Percentiles rank a stretch among this genome's conserved stretches.
These are phyloP conservation scores for Hypericum androsaemum DNA, from an alignment of 345 rosid species.

Conservation along the genomic window DNA sequence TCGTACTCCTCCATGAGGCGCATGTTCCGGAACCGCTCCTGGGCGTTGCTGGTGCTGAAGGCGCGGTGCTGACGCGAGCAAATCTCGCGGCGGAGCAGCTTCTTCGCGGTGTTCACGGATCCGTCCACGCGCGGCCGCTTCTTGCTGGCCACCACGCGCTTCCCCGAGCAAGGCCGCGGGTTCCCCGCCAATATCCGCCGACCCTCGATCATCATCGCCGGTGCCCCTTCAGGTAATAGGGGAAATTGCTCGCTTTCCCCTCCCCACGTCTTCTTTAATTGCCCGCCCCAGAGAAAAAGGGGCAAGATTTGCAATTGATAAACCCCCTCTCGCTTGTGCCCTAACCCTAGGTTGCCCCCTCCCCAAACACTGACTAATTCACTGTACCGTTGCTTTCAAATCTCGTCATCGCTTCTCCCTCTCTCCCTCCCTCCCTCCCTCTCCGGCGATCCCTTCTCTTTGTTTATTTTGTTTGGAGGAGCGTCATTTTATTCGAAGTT, in stretches of 20 bases:
- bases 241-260: not conserved
- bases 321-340: no score
- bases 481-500: no score
- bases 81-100: slow-evolving; percentile 71
- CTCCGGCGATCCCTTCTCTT: no score
- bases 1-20: slow-evolving; percentile 79
- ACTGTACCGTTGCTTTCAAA: no score
- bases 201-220: slow-evolving; percentile 54
- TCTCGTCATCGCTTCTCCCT: no score
- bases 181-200: slow-evolving; percentile 59
- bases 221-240: no score
- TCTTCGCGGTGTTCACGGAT: slow-evolving; percentile 65
- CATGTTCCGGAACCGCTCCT: slow-evolving; percentile 64
- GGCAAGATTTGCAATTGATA: no score
- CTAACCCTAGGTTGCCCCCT: no score
- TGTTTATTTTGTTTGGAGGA: no score
- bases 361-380: no score
- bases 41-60: slow-evolving; percentile 51
- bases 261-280: not conserved
- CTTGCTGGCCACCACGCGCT: slow-evolving; percentile 47
- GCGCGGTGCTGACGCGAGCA: slow-evolving; percentile 52
- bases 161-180: slow-evolving; percentile 71
- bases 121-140: slow-evolving; percentile 54
- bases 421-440: no score
- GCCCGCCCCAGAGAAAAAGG: no score